Evolutionary conservation across 164 flowering plant genomes (phyloP), one percentile per base, ranked within the genome.

Genomic region (Liquidambar formosana): DNA sequence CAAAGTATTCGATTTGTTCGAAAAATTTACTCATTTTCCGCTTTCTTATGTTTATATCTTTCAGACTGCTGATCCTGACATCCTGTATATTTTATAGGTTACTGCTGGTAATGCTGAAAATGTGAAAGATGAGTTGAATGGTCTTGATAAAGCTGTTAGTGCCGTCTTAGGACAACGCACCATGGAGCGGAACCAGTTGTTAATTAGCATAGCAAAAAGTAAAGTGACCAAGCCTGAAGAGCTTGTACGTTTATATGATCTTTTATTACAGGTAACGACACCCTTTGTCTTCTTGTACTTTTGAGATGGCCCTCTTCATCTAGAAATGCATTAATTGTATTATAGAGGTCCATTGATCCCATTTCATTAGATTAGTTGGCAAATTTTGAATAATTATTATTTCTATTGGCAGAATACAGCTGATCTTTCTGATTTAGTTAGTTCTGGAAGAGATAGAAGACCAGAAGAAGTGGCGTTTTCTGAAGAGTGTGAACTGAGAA

Each of bases 61-160:
- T 69, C 0, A 14, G 1, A n/a, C 47, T 57, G 46, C 59, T 19
- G 63, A 5, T 52, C 25, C 67, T 77, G 65, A 75, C 57, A 60
- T 38, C 33, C n/a, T n/a, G n/a, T 19, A 38, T 63, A 49, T 66
- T 59, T 74, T 73, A 16, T 82, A 96, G 99, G 89, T 75, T 61
- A 88, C 84, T 79, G 92, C 98, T 64, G 96, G 98, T 51, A 87
- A 84, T 83, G 75, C 94, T 65, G 99, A 88, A 83, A 89, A 77
- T 75, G 87, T 90, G 66, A 96, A 92, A 73, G 97, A 96, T 79
- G 94, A 96, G 58, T 73, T 96, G 59, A 88, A 85, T 79, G 97
- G 99, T 65, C 96, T 96, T 69, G 97, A 96, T 70, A 96, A 96
- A 77, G 99, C 99, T 82, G 92, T 92, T 57, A 85, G 91, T 79